Conservation (phyloP, 441 rosid genomes). For the Dalechampia spathulata region DNA sequence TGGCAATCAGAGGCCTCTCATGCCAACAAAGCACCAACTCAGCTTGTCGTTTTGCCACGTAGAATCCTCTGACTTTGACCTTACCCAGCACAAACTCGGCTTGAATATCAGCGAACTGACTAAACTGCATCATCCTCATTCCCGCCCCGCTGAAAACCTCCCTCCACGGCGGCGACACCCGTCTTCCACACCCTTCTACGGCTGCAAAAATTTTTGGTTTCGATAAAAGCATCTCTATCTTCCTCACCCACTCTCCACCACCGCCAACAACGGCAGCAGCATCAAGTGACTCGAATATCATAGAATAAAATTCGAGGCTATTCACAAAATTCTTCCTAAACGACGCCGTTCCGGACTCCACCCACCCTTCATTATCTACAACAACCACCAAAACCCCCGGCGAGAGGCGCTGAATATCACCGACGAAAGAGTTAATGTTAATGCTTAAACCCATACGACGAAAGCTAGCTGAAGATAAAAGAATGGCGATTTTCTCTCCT, state of each 20-base stretch:
- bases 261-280: conserved; percentile 32
- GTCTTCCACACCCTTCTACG: conserved; percentile 41
- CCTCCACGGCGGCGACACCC: conserved; percentile 49
- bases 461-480: conserved; percentile 55
- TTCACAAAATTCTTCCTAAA: conserved; percentile 65
- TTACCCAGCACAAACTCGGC: conserved; percentile 68
- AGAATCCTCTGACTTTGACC: conserved; percentile 75
- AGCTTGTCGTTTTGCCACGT: conserved; percentile 75
- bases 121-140: conserved; percentile 58
- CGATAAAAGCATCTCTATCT: conserved; percentile 55
- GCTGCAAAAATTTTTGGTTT: conserved; percentile 55
- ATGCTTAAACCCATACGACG: conserved; percentile 43
- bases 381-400: conserved; percentile 62
- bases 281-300: conserved; percentile 79
- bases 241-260: conserved; percentile 53
- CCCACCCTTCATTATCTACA: conserved; percentile 68
- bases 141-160: conserved; percentile 69
- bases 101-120: conserved; percentile 79
- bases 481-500: conserved; percentile 59
- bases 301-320: conserved; percentile 60
- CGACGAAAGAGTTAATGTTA: conserved; percentile 34
- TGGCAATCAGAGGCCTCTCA: conserved; percentile 67
- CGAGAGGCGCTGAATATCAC: conserved; percentile 42
- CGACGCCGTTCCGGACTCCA: conserved; percentile 42
- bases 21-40: conserved; percentile 96